A percentile compares a stretch with the other conserved stretches of the same genome.
Evolutionary conservation across 345 rosid species (phyloP).

Genomic region (Erysimum cheiranthoides): DNA sequence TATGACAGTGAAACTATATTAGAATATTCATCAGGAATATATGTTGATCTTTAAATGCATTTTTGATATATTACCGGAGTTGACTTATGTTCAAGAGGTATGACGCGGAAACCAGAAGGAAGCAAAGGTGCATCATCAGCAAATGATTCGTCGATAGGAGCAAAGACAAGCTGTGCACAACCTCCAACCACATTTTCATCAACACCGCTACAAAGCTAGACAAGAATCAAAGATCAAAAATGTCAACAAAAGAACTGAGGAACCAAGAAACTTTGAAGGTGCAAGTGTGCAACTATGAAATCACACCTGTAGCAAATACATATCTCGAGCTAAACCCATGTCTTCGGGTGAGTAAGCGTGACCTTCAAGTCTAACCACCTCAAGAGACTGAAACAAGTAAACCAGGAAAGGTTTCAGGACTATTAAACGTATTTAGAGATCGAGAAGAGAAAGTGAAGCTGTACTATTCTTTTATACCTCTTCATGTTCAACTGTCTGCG

Average conservation of each 20-base stretch:
- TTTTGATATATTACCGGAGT: constrained; percentile 46
- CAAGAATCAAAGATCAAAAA: constrained; percentile 20
- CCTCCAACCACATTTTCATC: constrained; percentile 91
- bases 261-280: background rate
- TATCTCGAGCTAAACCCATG: constrained; percentile 82
- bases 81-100: constrained; percentile 84
- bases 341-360: constrained; percentile 91
- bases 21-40: constrained; percentile 13
- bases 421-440: background rate
- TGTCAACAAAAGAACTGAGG: constrained; percentile 4
- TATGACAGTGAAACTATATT: constrained; percentile 18
- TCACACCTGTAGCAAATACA: constrained; percentile 88
- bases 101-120: constrained; percentile 93
- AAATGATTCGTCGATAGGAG: constrained; percentile 93
- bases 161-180: constrained; percentile 97
- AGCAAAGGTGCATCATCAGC: constrained; percentile 97
- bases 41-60: background rate
- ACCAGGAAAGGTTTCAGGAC: constrained; percentile 2
- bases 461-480: constrained; percentile 58
- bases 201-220: constrained; percentile 84
- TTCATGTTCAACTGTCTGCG: constrained; percentile 90
- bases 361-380: constrained; percentile 93
- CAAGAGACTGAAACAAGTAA: constrained; percentile 63
- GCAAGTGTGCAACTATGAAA: background rate
- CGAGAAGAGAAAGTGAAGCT: background rate